Conservation (phyloP, 441 rosid species). For the Corymbia citriodora region DNA sequence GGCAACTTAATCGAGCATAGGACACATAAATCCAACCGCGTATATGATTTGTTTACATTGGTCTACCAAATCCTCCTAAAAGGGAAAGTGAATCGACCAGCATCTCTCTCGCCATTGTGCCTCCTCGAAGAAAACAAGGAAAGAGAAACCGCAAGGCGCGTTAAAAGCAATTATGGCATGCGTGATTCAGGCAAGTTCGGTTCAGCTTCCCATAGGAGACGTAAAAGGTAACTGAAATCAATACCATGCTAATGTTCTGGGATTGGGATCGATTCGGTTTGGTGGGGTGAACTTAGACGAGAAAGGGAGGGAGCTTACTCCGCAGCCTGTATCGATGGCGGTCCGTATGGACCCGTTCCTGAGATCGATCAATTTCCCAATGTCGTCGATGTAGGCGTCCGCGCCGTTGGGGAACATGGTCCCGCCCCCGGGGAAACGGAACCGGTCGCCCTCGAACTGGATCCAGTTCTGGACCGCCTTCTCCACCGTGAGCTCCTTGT, state of each 20-base stretch:
- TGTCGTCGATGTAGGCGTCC: slow-evolving; percentile 1
- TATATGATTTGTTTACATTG: background rate
- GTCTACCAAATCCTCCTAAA: background rate
- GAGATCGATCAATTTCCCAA: slow-evolving; percentile 5
- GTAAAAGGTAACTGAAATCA: background rate
- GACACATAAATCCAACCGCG: background rate
- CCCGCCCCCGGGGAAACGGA: slow-evolving; percentile 10
- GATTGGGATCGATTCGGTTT: background rate
- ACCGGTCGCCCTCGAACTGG: slow-evolving; percentile 5
- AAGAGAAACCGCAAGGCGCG: background rate
- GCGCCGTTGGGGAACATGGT: slow-evolving; percentile 11
- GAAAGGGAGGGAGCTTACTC: background rate
- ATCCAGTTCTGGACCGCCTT: slow-evolving; percentile 15
- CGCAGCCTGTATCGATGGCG: slow-evolving; percentile 10
- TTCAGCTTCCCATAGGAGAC: background rate
- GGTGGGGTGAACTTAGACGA: background rate
- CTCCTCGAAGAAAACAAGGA: background rate
- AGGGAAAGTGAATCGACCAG: background rate
- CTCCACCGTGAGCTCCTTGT: slow-evolving; percentile 10
- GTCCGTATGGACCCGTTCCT: slow-evolving; percentile 7
- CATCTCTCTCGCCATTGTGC: background rate
- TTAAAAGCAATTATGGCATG: background rate
- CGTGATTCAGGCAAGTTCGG: background rate
- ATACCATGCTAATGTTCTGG: background rate
- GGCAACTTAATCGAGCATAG: background rate